Percentiles rank a stretch among this genome's conserved stretches.
phyloP scores from a whole-genome alignment of 805 yeast genomes.

The Hanseniaspora jakobsenii region DNA sequence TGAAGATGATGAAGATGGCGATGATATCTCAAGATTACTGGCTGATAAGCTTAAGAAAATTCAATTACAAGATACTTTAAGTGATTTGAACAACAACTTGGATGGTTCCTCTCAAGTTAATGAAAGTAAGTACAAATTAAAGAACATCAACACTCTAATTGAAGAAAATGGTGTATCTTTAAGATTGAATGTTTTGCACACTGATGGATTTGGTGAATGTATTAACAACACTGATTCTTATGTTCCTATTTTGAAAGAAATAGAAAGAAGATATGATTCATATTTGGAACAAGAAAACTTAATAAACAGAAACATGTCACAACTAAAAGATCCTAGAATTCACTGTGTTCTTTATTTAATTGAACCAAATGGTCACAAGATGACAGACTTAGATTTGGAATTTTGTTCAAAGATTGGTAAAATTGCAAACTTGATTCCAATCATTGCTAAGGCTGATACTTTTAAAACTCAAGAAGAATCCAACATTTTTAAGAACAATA shows the following conservation, averaged over 20 bases:
- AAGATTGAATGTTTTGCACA: constrained; percentile 68
- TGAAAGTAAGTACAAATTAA: constrained; percentile 36
- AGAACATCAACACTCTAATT: constrained; percentile 54
- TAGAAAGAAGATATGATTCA: constrained; percentile 72
- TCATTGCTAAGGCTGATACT: constrained; percentile 90
- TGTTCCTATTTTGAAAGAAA: constrained; percentile 85
- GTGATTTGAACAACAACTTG: constrained; percentile 20
- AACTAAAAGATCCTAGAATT: constrained; percentile 66
- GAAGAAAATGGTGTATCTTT: constrained; percentile 91
- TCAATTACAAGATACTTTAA: constrained; percentile 5
- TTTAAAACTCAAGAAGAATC: constrained; percentile 73
- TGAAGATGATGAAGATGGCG: constrained; percentile 1
- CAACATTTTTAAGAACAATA: constrained; percentile 57
- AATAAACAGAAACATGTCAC: constrained; percentile 46
- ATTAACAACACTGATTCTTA: constrained; percentile 70
- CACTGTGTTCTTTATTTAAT: constrained; percentile 90
- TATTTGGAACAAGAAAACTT: constrained; percentile 84
- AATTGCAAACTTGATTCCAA: constrained; percentile 86
- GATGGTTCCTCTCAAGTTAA: not conserved
- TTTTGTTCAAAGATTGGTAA: constrained; percentile 80
- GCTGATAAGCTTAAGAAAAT: constrained; percentile 21
- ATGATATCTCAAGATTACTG: constrained; percentile 19
- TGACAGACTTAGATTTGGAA: constrained; percentile 77
- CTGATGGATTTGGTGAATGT: constrained; percentile 90
- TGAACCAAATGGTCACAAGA: constrained; percentile 92